Conservation (phyloP, 306 rosid genomes). For the Prinsepia uniflora region DNA sequence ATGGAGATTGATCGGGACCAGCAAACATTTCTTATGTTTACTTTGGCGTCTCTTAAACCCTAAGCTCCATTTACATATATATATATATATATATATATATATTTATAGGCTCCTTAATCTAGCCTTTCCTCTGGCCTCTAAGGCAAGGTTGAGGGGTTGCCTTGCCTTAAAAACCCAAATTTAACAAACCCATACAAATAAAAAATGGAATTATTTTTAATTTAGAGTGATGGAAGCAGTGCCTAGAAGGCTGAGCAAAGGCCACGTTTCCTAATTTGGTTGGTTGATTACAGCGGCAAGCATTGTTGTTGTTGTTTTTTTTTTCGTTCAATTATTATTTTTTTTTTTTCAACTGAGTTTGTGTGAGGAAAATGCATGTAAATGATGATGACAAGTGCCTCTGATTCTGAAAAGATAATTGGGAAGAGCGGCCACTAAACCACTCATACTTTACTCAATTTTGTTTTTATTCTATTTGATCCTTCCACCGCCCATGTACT, state of each 20-base stretch:
- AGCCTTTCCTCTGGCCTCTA: not conserved
- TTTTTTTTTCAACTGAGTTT: too few species aligned
- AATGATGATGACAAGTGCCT: not conserved
- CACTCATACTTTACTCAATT: not conserved
- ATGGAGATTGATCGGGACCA: not conserved
- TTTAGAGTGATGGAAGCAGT: slow-evolving; percentile 17
- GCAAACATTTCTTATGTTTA: not conserved
- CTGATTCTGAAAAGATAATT: not conserved
- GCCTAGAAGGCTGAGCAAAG: slow-evolving; percentile 1
- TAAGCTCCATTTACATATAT: too few species aligned
- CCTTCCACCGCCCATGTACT: not conserved
- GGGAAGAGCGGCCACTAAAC: not conserved
- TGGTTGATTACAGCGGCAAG: slow-evolving; percentile 44
- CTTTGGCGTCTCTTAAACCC: not conserved
- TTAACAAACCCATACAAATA: not conserved
- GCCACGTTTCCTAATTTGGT: slow-evolving; percentile 42
- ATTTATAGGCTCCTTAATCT: not conserved
- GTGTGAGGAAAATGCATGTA: too few species aligned
- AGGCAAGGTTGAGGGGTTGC: slow-evolving; percentile 40
- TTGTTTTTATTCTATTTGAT: not conserved
- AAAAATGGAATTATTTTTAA: not conserved
- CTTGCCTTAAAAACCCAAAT: slow-evolving; percentile 23
- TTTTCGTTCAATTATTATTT: not conserved
- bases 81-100: too few species aligned
- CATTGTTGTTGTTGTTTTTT: not conserved